A percentile compares a stretch with the other conserved stretches of the same genome.
Evolutionary conservation across 2,329 filamentous ascomycete genomes (phyloP).

Genomic region (Trichoderma koningii): DNA sequence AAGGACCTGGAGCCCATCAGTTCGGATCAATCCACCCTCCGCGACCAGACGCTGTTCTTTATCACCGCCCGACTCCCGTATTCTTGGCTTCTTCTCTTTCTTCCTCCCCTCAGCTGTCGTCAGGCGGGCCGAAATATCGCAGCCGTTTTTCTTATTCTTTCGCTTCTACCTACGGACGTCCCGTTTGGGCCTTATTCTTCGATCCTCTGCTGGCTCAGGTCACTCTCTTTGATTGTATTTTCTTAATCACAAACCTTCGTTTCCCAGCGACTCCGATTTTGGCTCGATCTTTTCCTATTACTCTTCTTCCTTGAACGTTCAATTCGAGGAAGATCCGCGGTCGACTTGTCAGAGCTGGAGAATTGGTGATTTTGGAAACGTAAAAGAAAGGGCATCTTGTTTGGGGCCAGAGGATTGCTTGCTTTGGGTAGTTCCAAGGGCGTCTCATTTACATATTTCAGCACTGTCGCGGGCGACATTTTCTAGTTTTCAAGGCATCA

Average conservation of each 20-base stretch:
- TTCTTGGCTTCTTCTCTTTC: conserved; percentile 28
- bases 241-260: conserved; percentile 19
- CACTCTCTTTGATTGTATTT: conserved; percentile 38
- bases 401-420: conserved; percentile 1
- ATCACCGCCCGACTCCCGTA: conserved; percentile 21
- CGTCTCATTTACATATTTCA: conserved; percentile 1
- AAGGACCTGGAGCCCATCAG: conserved; percentile 8
- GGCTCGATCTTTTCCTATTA: conserved; percentile 12
- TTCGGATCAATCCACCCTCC: conserved; percentile 15
- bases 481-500: conserved; percentile 39
- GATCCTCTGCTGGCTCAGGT: conserved; percentile 61
- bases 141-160: conserved; percentile 31
- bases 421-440: neutral
- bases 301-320: conserved; percentile 7
- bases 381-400: neutral
- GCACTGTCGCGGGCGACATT: conserved; percentile 52
- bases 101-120: conserved; percentile 31
- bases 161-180: conserved; percentile 26
- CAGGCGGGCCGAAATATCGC: conserved; percentile 29
- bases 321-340: neutral
- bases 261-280: conserved; percentile 24
- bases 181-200: conserved; percentile 21
- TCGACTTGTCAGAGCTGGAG: neutral
- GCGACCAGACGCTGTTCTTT: conserved; percentile 18
- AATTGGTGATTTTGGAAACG: neutral